Conservation (phyloP, 768 basidiomycete species). For the Amanita molliuscula region DNA sequence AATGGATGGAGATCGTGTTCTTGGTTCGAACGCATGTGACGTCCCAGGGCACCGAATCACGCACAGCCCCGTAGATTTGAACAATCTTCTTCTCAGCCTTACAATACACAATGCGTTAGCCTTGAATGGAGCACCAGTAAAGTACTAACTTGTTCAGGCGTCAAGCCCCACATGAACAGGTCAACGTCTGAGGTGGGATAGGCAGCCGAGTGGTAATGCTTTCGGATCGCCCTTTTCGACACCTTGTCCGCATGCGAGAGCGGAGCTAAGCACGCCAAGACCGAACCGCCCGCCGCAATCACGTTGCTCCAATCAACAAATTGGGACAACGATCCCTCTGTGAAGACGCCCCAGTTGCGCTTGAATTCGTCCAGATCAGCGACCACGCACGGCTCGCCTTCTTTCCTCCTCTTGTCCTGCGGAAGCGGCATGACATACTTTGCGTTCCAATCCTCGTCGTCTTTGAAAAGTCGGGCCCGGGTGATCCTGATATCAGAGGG, state of each 20-base stretch:
- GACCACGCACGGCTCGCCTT: conserved; percentile 41
- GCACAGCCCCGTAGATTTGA: conserved; percentile 50
- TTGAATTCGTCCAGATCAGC: conserved; percentile 44
- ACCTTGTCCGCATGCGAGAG: conserved; percentile 35
- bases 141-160: conserved; percentile 34
- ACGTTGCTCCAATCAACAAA: conserved; percentile 54
- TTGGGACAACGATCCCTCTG: conserved; percentile 51
- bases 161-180: conserved; percentile 52
- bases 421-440: conserved; percentile 32
- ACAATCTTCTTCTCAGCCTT: conserved; percentile 54
- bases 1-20: conserved; percentile 42
- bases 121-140: background rate
- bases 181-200: conserved; percentile 58
- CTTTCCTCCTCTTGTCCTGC: conserved; percentile 31
- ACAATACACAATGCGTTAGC: background rate
- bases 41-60: conserved; percentile 60
- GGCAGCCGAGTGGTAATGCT: conserved; percentile 42
- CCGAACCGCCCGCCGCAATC: conserved; percentile 49
- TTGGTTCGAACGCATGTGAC: conserved; percentile 58
- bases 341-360: conserved; percentile 55
- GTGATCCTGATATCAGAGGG: conserved; percentile 5
- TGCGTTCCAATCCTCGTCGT: conserved; percentile 1
- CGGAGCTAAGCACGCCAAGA: conserved; percentile 47
- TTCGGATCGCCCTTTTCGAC: conserved; percentile 46
- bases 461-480: conserved; percentile 4